Base-by-base conservation (phyloP, 1,284 basidiomycete genomes). In the Moesziomyces sp. region DNA sequence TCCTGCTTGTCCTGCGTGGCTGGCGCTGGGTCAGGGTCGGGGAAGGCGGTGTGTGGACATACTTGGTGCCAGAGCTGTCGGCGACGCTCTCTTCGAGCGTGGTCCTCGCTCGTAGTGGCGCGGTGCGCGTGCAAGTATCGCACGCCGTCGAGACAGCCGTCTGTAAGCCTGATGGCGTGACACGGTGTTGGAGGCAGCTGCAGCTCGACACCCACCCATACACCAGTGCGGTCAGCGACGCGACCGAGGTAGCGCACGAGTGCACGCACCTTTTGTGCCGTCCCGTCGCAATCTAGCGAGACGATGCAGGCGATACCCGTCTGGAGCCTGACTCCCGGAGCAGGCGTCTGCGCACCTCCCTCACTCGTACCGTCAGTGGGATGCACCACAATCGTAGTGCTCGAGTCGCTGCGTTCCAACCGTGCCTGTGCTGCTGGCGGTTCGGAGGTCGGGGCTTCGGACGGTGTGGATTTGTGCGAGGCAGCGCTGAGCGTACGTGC, bases 131-230 rank as follows among this genome's bases (percentile, higher is more conserved):
- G 67, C 78, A 93, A 94, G 84, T 94, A 94, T 10, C 89, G 88
- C 16, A 92, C 86, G 0, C 93, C 92, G 26, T 89, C 89, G 88
- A 91, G 90, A 0, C 88, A 88, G 0, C 93, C 93, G 75, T 94
- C 92, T 78, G 35, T 13, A 19, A 65, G 30, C 26, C 33, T 30
- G 10, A 50, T 21, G 14, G 48, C 13, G 0, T 40, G 14, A 7
- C 43, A 21, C 1, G 23, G 10, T 19, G 59, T 56, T 3, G 69
- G 44, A 7, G 76, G 69, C 6, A 68, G 30, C 0, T 68, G 19
- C 3, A 81, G 52, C 46, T 76, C 56, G 11, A 81, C 49, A 1
- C 80, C 80, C 3, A 81, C 62, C 78, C 75, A 79, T 0, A 72
- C 11, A 5, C 74, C 76, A 5, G n/a, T 19, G 2, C n/a, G 14